These are phyloP conservation scores for Penicillium herquei DNA, from an alignment of 495 filamentous ascomycete genomes.

Conservation along the genomic window DNA sequence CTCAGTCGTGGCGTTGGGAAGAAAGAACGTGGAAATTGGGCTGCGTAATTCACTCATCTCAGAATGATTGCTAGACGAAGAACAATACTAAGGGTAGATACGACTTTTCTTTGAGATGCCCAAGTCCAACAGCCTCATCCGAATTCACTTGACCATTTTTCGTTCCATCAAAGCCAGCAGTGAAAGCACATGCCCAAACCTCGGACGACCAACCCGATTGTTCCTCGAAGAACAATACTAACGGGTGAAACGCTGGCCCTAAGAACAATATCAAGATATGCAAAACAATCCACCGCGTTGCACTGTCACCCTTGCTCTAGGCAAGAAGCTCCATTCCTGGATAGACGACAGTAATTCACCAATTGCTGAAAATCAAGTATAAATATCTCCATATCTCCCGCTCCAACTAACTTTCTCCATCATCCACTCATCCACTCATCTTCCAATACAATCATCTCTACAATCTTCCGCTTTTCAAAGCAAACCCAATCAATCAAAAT, in stretches of 20 bases:
- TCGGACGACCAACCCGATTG: no score
- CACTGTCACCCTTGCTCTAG: no score
- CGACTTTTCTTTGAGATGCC: background rate
- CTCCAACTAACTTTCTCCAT: slow-evolving; percentile 3
- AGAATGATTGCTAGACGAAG: background rate
- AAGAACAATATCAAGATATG: background rate
- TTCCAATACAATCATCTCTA: slow-evolving; percentile 13
- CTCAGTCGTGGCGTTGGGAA: background rate
- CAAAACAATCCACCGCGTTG: no score
- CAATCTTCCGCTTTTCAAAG: slow-evolving; percentile 27
- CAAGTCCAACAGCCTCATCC: no score
- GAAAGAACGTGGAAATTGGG: background rate
- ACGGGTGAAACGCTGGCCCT: background rate
- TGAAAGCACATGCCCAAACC: no score
- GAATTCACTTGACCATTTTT: no score
- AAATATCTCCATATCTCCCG: slow-evolving; percentile 16
- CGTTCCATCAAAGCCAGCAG: no score
- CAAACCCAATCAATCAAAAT: slow-evolving; percentile 31
- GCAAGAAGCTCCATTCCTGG: no score
- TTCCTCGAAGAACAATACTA: background rate
- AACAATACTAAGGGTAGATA: slow-evolving; percentile 19
- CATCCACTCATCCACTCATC: slow-evolving; percentile 13
- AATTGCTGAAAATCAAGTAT: background rate
- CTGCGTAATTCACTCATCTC: background rate
- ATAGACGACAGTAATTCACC: no score